Evolutionary conservation across 495 filamentous ascomycete genomes (phyloP), one percentile per base, ranked within the genome.

Genomic region (Parachaetomium inaequale): DNA sequence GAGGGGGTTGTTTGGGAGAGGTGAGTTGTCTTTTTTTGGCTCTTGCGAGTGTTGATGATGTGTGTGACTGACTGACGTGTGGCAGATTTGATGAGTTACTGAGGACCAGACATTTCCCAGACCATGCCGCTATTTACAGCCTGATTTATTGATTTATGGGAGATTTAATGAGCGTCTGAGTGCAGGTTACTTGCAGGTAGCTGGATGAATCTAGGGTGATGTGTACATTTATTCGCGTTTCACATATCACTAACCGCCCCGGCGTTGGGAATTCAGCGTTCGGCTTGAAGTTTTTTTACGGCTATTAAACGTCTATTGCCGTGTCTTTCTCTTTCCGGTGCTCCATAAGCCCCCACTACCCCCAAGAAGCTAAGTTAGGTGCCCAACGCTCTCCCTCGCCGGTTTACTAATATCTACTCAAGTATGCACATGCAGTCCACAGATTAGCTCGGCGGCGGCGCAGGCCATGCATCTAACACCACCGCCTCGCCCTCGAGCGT

Each of bases 1-100:
- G 85, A 83, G 95, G 74, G 88, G 90, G 15, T 72, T 99, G 19
- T 99, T 99, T 78, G 95, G 95, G 67, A 84, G 95, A 87, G 94
- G 93, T 96, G 76, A 81, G 88, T 78, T 58, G 4, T 3, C 23
- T 49, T 4, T 31, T 3, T 8, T 28, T 55, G 7, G 11, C 19
- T 46, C 7, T 6, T 46, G 2, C 1, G 19, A 11, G 5, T n/a
- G 42, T 50, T 50, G 25, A 26, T 50, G 25, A 29, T 29, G 46
- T 17, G 26, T 4, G 26, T 23, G 28, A n/a, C 28, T 55, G 36
- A 43, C 53, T 42, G 32, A 55, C 36, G 7, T 42, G 21, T 29
- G 1, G 15, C 38, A 56, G 54, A 56, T 31, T 45, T 56, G 36
- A 56, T 56, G 54, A 56, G 54, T 15, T 56, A 43, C 10, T 56